phyloP scores from a whole-genome alignment of 2,329 filamentous ascomycete species.

The Colletotrichum noveboracense region DNA sequence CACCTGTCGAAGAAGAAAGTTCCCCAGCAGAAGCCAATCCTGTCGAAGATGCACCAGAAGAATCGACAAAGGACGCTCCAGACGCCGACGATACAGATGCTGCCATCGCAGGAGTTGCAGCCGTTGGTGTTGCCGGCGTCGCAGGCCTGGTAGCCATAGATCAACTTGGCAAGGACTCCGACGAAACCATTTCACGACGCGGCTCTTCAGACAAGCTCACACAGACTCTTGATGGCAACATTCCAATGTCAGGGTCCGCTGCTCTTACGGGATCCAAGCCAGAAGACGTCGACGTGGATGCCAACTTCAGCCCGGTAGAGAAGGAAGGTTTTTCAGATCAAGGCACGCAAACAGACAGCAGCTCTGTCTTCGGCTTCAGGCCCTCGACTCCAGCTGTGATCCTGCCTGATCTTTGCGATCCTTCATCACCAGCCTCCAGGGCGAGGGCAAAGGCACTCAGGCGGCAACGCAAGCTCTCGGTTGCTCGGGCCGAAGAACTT shows the following conservation, averaged over 20 bases:
- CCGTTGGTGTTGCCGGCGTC: not conserved
- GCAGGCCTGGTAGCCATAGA: not conserved
- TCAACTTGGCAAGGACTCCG: not conserved
- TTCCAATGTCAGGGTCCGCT: not conserved
- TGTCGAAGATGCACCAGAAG: not conserved
- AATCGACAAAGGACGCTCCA: not conserved
- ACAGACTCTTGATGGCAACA: slow-evolving; percentile 7
- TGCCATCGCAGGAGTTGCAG: not conserved
- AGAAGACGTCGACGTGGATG: not conserved
- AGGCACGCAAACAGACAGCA: slow-evolving; percentile 21
- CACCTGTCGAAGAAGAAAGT: not conserved
- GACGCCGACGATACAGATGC: not conserved
- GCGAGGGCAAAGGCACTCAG: slow-evolving; percentile 49
- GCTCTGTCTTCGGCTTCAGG: slow-evolving; percentile 37
- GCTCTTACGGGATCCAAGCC: not conserved
- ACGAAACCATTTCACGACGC: not conserved
- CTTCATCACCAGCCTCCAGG: slow-evolving; percentile 40
- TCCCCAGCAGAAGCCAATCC: not conserved
- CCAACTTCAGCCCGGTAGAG: not conserved
- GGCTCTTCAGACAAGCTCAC: slow-evolving; percentile 20
- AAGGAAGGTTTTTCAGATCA: slow-evolving; percentile 4
- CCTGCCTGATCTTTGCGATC: slow-evolving; percentile 46
- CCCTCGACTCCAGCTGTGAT: slow-evolving; percentile 53
- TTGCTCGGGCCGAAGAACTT: slow-evolving; percentile 55
- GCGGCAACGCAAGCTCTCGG: slow-evolving; percentile 49